Conservation (phyloP, 805 yeast genomes). For the Maudiozyma saulgeensis region DNA sequence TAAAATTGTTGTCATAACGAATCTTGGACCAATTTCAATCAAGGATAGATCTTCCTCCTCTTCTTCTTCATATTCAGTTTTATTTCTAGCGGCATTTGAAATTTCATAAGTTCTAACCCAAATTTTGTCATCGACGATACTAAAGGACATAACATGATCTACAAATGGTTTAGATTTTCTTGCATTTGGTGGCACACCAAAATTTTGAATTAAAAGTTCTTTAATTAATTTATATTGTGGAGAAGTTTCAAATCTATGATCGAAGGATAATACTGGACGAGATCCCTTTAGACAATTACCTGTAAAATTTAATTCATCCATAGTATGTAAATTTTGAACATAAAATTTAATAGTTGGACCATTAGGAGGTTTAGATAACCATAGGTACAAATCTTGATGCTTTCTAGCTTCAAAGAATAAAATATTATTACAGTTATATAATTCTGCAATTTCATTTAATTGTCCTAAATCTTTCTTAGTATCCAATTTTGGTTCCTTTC, state of each 20-base stretch:
- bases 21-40: slow-evolving; percentile 94
- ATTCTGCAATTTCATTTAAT: slow-evolving; percentile 90
- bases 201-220: slow-evolving; percentile 70
- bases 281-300: slow-evolving; percentile 95
- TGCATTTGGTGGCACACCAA: slow-evolving; percentile 93
- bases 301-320: slow-evolving; percentile 91
- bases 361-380: slow-evolving; percentile 94
- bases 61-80: slow-evolving; percentile 42
- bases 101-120: slow-evolving; percentile 96
- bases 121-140: slow-evolving; percentile 83
- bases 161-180: slow-evolving; percentile 89
- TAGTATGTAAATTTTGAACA: slow-evolving; percentile 88
- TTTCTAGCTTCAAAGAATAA: slow-evolving; percentile 92
- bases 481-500: slow-evolving; percentile 94
- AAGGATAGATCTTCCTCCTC: slow-evolving; percentile 55
- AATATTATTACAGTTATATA: slow-evolving; percentile 93
- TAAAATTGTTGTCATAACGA: slow-evolving; percentile 84
- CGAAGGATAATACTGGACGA: slow-evolving; percentile 87
- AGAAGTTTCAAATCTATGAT: slow-evolving; percentile 57
- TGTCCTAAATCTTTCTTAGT: slow-evolving; percentile 81
- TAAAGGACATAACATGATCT: slow-evolving; percentile 90
- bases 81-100: slow-evolving; percentile 45
- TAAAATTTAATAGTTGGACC: slow-evolving; percentile 95
- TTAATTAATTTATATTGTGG: slow-evolving; percentile 69
- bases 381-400: slow-evolving; percentile 87